phyloP scores from a whole-genome alignment of 441 rosid species.

The Biscutella auriculata region DNA sequence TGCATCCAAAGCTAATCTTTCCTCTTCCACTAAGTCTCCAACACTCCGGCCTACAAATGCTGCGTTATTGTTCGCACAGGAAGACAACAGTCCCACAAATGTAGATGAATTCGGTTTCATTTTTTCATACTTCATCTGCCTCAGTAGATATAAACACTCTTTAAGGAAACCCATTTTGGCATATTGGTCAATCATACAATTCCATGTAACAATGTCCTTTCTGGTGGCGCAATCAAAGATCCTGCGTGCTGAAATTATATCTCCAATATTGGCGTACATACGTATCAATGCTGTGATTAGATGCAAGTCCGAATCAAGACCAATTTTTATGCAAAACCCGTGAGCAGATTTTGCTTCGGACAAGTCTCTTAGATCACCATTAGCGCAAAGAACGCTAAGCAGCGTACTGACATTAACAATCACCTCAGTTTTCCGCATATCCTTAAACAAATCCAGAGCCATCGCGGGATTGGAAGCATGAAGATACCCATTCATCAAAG shows the following conservation, averaged over 20 bases:
- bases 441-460: conserved; percentile 26
- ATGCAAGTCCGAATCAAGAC: conserved; percentile 29
- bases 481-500: conserved; percentile 43
- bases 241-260: conserved; percentile 28
- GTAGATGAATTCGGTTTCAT: conserved; percentile 42
- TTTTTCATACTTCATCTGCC: conserved; percentile 36
- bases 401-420: conserved; percentile 26
- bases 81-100: conserved; percentile 39
- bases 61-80: conserved; percentile 37
- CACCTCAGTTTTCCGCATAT: conserved; percentile 23
- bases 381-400: conserved; percentile 31
- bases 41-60: conserved; percentile 25
- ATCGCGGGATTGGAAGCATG: conserved; percentile 25
- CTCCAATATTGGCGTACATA: conserved; percentile 37
- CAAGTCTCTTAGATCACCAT: conserved; percentile 30
- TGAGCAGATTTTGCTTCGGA: conserved; percentile 31
- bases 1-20: conserved; percentile 31
- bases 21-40: conserved; percentile 28
- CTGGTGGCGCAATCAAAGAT: conserved; percentile 28
- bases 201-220: conserved; percentile 50
- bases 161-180: conserved; percentile 43
- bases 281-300: conserved; percentile 42
- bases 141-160: conserved; percentile 34
- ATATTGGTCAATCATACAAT: conserved; percentile 51
- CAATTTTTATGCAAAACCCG: conserved; percentile 38